These are phyloP conservation scores for Citeromyces matritensis DNA, from an alignment of 805 yeast species.

Conservation along the genomic window DNA sequence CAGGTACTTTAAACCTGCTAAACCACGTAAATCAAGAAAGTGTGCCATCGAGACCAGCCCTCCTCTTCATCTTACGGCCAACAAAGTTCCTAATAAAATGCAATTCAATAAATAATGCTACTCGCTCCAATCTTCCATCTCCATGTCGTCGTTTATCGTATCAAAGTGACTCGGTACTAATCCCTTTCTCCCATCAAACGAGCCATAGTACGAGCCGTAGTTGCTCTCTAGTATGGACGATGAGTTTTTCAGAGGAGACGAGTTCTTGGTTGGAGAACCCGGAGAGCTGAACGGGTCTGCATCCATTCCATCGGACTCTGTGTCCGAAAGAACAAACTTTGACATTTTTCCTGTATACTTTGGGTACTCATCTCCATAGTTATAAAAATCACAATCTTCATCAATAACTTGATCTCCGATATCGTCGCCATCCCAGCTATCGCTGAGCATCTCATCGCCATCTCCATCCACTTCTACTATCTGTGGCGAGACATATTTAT, in stretches of 20 bases:
- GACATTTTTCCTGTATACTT: neutral
- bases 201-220: neutral
- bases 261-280: neutral
- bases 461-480: slow-evolving; percentile 7
- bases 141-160: no score
- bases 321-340: neutral
- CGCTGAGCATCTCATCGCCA: slow-evolving; percentile 3
- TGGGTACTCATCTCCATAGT: slow-evolving; percentile 1
- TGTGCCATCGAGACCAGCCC: no score
- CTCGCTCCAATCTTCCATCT: no score
- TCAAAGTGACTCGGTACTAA: no score
- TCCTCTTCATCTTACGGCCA: no score
- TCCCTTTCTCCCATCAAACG: neutral
- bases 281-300: neutral
- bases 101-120: no score
- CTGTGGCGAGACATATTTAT: slow-evolving; percentile 4
- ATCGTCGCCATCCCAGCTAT: slow-evolving; percentile 1
- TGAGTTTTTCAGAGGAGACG: neutral
- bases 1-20: no score
- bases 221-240: neutral
- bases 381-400: neutral
- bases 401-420: neutral
- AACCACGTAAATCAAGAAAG: no score
- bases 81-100: no score
- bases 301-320: neutral